These are phyloP conservation scores for rapeseed (Brassica napus) DNA, from an alignment of 345 rosid species.

Conservation along the genomic window DNA sequence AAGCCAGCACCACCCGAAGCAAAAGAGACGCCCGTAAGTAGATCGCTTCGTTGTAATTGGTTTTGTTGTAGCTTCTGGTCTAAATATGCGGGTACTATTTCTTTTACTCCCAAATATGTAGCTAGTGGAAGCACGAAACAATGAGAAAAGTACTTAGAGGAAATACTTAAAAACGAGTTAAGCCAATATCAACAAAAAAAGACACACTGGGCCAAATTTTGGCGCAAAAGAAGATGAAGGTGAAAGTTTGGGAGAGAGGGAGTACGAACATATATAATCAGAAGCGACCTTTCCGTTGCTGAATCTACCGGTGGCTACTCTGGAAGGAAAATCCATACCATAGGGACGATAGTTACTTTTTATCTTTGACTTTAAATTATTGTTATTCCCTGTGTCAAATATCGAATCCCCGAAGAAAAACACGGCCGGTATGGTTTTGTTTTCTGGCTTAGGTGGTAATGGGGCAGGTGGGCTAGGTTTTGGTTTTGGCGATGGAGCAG, in stretches of 20 bases:
- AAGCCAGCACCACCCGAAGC: constrained; percentile 76
- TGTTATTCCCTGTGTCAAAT: constrained; percentile 60
- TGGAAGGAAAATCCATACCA: constrained; percentile 48
- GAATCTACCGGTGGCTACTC: constrained; percentile 60
- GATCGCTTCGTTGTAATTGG: constrained; percentile 43
- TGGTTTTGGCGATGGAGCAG: not conserved
- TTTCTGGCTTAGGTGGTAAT: constrained; percentile 20
- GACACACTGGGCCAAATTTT: not conserved
- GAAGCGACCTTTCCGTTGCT: constrained; percentile 54
- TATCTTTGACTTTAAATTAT: constrained; percentile 27
- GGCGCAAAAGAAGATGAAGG: not conserved
- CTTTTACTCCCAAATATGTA: constrained; percentile 55
- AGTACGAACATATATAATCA: constrained; percentile 36
- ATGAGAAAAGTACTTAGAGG: not conserved
- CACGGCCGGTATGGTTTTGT: constrained; percentile 38
- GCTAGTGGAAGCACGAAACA: constrained; percentile 36
- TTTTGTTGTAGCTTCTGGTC: constrained; percentile 46
- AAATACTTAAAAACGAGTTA: not conserved
- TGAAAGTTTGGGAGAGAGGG: not conserved
- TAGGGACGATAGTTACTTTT: constrained; percentile 54
- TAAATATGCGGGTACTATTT: constrained; percentile 53
- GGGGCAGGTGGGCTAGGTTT: not conserved
- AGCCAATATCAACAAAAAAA: not conserved
- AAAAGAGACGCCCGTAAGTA: constrained; percentile 62
- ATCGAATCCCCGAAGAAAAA: constrained; percentile 56